These are phyloP conservation scores for Antrodiella citrinella DNA, from an alignment of 768 basidiomycete species.

Conservation along the genomic window DNA sequence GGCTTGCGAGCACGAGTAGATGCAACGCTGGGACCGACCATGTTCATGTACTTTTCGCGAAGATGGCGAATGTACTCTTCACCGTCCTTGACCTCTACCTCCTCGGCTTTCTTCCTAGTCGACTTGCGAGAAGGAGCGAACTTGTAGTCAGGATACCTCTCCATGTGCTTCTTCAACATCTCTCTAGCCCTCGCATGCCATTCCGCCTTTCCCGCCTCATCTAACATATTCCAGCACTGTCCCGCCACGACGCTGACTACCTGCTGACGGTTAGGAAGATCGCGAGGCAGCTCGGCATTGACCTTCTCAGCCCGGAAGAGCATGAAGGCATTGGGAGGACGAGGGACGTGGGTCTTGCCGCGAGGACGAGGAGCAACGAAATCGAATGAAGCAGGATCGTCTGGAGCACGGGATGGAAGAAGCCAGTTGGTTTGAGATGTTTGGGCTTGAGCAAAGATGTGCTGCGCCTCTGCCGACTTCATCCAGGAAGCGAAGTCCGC, in stretches of 20 bases:
- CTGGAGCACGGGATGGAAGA: conserved; percentile 19
- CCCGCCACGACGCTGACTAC: conserved; percentile 46
- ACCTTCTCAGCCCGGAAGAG: conserved; percentile 59
- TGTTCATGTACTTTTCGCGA: conserved; percentile 26
- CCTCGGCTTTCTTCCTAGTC: conserved; percentile 6
- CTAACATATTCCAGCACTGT: conserved; percentile 42
- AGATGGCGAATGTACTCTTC: conserved; percentile 25
- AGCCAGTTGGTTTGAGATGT: not conserved
- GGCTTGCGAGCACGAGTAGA: conserved; percentile 25
- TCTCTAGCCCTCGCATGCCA: conserved; percentile 28
- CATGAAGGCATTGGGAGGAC: conserved; percentile 85
- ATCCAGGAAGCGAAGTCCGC: not conserved
- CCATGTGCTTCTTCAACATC: conserved; percentile 20
- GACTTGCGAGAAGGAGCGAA: conserved; percentile 21
- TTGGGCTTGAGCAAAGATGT: conserved; percentile 22
- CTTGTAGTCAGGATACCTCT: conserved; percentile 22
- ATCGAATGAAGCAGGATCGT: conserved; percentile 45
- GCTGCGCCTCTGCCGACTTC: conserved; percentile 1
- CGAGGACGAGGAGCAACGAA: conserved; percentile 52
- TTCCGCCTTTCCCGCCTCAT: conserved; percentile 23
- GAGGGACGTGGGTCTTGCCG: conserved; percentile 48
- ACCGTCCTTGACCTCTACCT: conserved; percentile 13
- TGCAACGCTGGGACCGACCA: conserved; percentile 28
- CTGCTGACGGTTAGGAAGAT: conserved; percentile 45
- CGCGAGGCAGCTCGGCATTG: conserved; percentile 25